phyloP scores from a whole-genome alignment of 208 protist species.

The Crithidia sp. region DNA sequence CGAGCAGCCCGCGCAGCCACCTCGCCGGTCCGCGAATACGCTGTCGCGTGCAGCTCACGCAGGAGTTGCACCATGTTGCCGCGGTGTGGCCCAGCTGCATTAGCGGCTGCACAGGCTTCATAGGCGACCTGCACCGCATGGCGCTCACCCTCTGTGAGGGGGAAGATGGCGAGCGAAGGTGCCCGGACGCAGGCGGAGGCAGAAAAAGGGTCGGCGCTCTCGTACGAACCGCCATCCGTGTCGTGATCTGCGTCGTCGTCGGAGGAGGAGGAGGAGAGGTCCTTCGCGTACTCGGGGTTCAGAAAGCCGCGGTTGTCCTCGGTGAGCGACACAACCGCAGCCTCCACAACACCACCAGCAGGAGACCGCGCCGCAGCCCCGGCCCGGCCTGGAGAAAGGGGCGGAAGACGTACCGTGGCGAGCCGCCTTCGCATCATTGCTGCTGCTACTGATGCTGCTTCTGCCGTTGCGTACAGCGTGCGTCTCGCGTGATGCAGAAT shows the following conservation, averaged over 20 bases:
- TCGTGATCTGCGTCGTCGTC: neutral
- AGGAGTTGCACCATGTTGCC: constrained; percentile 11
- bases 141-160: constrained; percentile 9
- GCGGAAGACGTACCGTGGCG: too few species aligned
- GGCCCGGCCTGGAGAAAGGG: too few species aligned
- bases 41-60: constrained; percentile 10
- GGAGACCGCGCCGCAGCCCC: neutral
- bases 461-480: too few species aligned
- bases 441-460: too few species aligned
- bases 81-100: neutral
- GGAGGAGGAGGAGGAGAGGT: neutral
- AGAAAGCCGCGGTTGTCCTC: constrained; percentile 33
- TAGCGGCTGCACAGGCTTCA: neutral
- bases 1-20: neutral
- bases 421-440: too few species aligned
- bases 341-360: neutral
- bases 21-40: neutral
- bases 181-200: neutral
- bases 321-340: constrained; percentile 1
- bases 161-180: neutral
- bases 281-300: constrained; percentile 13
- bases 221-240: too few species aligned
- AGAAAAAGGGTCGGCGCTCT: too few species aligned
- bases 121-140: neutral
- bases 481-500: too few species aligned